Percentiles rank a stretch among this genome's conserved stretches.
Conservation (phyloP, 1,139 yeast genomes). For the Yamadazyma blattariae region DNA sequence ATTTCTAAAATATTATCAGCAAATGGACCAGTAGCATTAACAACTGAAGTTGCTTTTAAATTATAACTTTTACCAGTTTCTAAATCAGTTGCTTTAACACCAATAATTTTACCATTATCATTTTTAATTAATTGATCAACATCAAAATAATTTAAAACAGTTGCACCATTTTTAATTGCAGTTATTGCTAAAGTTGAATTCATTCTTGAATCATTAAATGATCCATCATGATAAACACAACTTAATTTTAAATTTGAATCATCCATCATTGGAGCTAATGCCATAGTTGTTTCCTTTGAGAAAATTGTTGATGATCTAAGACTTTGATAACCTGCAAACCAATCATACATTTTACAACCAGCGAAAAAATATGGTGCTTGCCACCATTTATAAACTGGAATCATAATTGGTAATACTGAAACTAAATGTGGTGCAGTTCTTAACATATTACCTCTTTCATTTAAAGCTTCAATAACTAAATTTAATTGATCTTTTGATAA, state of each 20-base stretch:
- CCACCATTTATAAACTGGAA: conserved; percentile 95
- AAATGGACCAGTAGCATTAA: conserved; percentile 95
- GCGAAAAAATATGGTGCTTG: conserved; percentile 91
- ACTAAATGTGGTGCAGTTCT: conserved; percentile 93
- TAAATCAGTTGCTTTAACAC: conserved; percentile 73
- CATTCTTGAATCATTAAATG: conserved; percentile 91
- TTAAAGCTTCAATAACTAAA: conserved; percentile 89
- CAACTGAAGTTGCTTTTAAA: conserved; percentile 69
- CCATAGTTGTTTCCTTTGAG: conserved; percentile 64
- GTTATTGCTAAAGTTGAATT: conserved; percentile 83
- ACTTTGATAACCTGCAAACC: conserved; percentile 89
- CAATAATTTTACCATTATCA: conserved; percentile 55
- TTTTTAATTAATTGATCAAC: conserved; percentile 71
- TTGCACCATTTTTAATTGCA: conserved; percentile 86
- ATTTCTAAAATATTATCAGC: conserved; percentile 82
- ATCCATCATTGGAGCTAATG: conserved; percentile 87
- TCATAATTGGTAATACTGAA: conserved; percentile 85
- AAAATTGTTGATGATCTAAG: conserved; percentile 76
- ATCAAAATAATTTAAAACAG: conserved; percentile 82
- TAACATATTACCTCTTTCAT: conserved; percentile 86
- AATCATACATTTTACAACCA: conserved; percentile 90
- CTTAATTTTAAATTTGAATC: conserved; percentile 81
- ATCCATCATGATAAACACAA: conserved; percentile 91
- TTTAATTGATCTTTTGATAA: conserved; percentile 88
- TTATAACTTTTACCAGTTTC: conserved; percentile 65